Evolutionary conservation across 257 asterid genomes (phyloP), one percentile per base, ranked within the genome.

Genomic region (Nicotiana obtusifolia): DNA sequence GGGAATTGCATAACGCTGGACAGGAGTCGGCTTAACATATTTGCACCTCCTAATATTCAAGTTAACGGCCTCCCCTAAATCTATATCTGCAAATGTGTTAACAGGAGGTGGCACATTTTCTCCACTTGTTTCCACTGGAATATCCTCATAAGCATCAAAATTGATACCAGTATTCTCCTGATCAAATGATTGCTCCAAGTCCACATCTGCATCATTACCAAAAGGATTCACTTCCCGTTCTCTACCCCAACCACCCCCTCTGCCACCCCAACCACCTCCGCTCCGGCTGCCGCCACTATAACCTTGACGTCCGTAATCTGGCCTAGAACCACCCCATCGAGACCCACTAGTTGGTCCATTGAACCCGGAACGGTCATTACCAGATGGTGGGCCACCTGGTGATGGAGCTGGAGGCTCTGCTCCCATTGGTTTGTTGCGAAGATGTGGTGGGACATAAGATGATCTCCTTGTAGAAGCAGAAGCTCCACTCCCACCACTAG

Each of bases 141-240:
- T 94, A 86, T 94, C 98, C 88, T 94, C 98, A 28, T 94, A 94
- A 19, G 98, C 97, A 86, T 93, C 98, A 78, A 93, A 93, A 86
- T 93, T 91, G 49, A 93, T 92, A 76, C 98, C 98, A 13, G 91
- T 85, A 84, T 92, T 94, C 86, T 92, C 97, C 86, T 88, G 98
- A 79, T 92, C 97, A 68, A 35, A 66, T 10, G 88, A 87, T 54
- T n/a, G 71, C 81, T 89, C 94, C 4, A 85, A 28, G 0, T 90
- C 93, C 82, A 77, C 83, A 64, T 82, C 91, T 66, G 59, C 92
- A 62, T 93, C 98, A 57, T 83, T 84, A 78, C 87, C 97, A 77
- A 93, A 93, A 76, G 98, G 98, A 86, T 93, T 93, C 60, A 87
- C 91, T 90, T 93, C 98, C 67, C 92, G 86, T 1, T 90, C 98